phyloP scores from a whole-genome alignment of 805 yeast species.

The Monosporozyma siamensis region DNA sequence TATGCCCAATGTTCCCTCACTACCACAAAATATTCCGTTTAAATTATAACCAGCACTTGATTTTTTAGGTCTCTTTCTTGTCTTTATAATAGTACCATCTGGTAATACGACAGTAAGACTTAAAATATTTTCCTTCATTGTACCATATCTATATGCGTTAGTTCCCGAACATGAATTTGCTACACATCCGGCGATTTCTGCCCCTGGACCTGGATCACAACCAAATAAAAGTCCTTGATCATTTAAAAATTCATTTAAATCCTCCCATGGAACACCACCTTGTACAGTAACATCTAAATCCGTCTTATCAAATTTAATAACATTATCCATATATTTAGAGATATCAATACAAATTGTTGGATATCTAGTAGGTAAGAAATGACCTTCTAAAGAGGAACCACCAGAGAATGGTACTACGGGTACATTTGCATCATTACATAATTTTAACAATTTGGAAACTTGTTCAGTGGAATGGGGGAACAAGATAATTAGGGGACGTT shows the following conservation, averaged over 20 bases:
- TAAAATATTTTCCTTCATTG: constrained; percentile 66
- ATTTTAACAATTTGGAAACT: constrained; percentile 52
- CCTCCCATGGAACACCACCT: constrained; percentile 77
- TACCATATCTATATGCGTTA: constrained; percentile 69
- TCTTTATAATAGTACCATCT: constrained; percentile 70
- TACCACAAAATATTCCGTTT: constrained; percentile 65
- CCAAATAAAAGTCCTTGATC: constrained; percentile 55
- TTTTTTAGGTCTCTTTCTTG: constrained; percentile 67
- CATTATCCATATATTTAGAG: constrained; percentile 44
- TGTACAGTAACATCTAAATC: constrained; percentile 69
- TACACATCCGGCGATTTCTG: constrained; percentile 70
- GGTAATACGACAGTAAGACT: constrained; percentile 67
- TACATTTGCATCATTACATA: constrained; percentile 49
- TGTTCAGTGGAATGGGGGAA: constrained; percentile 60
- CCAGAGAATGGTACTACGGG: constrained; percentile 78
- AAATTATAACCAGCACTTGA: constrained; percentile 74
- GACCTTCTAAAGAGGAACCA: constrained; percentile 78
- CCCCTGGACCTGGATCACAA: constrained; percentile 75
- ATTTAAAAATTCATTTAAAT: constrained; percentile 42
- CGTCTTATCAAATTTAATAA: constrained; percentile 45
- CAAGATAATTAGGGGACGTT: constrained; percentile 49
- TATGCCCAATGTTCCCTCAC: constrained; percentile 74
- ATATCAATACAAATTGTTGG: constrained; percentile 55
- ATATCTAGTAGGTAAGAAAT: constrained; percentile 63
- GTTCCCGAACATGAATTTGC: constrained; percentile 77